Evolutionary conservation across 345 rosid species (phyloP).

Genomic region (Cochlearia excelsa): DNA sequence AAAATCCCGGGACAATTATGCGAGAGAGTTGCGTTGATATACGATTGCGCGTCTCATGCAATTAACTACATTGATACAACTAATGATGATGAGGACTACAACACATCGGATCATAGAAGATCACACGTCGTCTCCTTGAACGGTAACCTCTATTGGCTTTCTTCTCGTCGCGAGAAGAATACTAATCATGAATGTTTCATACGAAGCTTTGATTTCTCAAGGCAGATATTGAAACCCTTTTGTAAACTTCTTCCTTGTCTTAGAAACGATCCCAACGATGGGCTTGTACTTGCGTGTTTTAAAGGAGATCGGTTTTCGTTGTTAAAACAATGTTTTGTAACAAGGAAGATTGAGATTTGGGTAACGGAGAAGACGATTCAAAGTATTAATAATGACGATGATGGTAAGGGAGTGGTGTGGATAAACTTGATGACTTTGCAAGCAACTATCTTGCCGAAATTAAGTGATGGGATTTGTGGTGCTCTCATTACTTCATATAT

Average conservation of each 20-base stretch:
- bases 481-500: background rate
- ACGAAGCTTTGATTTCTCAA: constrained; percentile 16
- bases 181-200: constrained; percentile 6
- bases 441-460: background rate
- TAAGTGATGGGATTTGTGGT: background rate
- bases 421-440: constrained; percentile 2
- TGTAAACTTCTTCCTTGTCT: background rate
- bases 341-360: constrained; percentile 13
- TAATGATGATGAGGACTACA: background rate
- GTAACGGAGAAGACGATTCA: constrained; percentile 12
- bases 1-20: background rate
- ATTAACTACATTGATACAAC: constrained; percentile 6
- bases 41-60: constrained; percentile 11
- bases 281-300: background rate
- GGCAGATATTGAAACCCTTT: constrained; percentile 1
- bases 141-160: constrained; percentile 15
- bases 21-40: background rate
- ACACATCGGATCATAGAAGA: background rate
- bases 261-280: background rate
- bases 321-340: background rate
- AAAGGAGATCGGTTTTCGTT: constrained; percentile 1
- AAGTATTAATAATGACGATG: no score
- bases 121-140: constrained; percentile 11
- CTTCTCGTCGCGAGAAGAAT: background rate
- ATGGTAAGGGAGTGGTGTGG: constrained; percentile 11